Evolutionary conservation across 441 rosid species (phyloP), one percentile per base, ranked within the genome.

Genomic region (Euphorbia neoarborescens): DNA sequence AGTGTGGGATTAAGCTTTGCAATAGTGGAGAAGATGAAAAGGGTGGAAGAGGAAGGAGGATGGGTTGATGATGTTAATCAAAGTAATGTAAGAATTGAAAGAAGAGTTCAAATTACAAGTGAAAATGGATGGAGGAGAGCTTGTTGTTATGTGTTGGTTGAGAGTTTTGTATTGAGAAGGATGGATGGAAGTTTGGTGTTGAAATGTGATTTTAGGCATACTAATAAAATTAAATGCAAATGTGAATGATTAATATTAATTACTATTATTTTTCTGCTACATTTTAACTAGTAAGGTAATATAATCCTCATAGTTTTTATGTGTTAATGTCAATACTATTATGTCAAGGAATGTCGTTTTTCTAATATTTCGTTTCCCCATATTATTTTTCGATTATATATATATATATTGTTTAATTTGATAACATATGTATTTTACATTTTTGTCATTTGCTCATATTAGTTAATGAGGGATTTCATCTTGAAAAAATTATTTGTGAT

Each of bases 21-120:
- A 17, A 80, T 84, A 42, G 72, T 77, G n/a, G 87, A 87, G 81
- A 81, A 82, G 62, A 86, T 90, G 83, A 84, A 78, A 65, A 78
- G 84, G 89, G 87, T 83, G 67, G 71, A 81, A 67, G 83, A 79
- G 65, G 82, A 75, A 67, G 79, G 85, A 35, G 89, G 87, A 24
- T 88, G 90, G 87, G 69, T 42, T 40, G 65, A 46, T 66, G 81
- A 42, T 37, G 58, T 12, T 34, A 68, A 76, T 14, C 71, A 73
- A n/a, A 65, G 68, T 54, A 25, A 24, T 62, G 74, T 62, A 37
- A 54, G 65, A 2, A 71, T 82, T 30, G 80, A 74, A 67, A 74
- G 66, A 44, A 66, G 32, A 20, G 82, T 85, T 74, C 59, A 73
- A 64, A 63, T 61, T 67, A 77, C 74, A 24, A 71, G 66, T 32